Evolutionary conservation across 306 rosid species (phyloP), one percentile per base, ranked within the genome.

Genomic region (Albizia julibrissin): DNA sequence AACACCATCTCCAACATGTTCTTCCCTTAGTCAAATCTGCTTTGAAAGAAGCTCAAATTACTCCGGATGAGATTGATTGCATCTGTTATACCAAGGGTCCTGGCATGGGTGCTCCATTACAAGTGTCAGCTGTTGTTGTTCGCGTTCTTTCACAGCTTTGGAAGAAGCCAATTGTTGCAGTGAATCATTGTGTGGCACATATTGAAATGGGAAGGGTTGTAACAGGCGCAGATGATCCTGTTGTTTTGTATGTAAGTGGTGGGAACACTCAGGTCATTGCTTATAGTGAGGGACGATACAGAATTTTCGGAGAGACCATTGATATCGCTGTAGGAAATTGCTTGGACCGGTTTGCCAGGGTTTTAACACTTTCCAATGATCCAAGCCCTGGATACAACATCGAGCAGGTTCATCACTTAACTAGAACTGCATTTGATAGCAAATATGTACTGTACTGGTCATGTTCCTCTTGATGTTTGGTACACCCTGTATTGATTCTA

Each of bases 121-220:
- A 93, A 76, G 97, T 94, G 40, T 66, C 98, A 49, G 95, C 98
- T 13, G 62, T 94, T 72, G 97, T 89, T 84, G 91, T 92, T 22
- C 89, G 98, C 56, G 87, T 94, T 71, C 98, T 94, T 73, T 94
- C 98, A 1, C 91, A 67, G 83, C 89, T 93, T 33, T 94, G 97
- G 98, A 89, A 89, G 84, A 94, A 94, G 85, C 98, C 97, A n/a
- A 87, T 93, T 81, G 91, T 91, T 73, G 97, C 88, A 24, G 97
- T 94, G 56, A 94, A 94, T 79, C 97, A 92, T 56, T 94, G 98
- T 70, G 97, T 94, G 66, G 98, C 98, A 18, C 97, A 94, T 74
- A 93, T 94, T 65, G 98, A 94, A 90, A 94, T 94, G 97, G 98
- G 98, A 0, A 90, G 98, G 89, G 54, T 91, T 83, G 98, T 94